Base-by-base conservation (phyloP, 768 basidiomycete species). In the Kwoniella heveanensis region DNA sequence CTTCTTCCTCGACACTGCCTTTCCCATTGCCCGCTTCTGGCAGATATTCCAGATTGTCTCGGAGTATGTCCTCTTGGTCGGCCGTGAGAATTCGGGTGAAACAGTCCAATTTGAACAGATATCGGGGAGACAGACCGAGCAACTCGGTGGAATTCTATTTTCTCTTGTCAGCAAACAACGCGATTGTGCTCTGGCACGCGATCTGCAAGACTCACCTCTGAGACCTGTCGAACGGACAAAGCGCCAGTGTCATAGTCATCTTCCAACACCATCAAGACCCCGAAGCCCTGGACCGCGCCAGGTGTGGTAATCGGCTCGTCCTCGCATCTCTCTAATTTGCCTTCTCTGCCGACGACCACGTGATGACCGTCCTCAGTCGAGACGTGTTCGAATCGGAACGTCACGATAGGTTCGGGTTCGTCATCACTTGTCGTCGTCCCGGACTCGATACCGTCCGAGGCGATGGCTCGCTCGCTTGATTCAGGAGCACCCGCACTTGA, bases 271-370 rank as follows among this genome's bases (percentile, higher is more conserved):
- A 92, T 84, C 2, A 91, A 83, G 0, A 91, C 87, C n/a, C 90
- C 90, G 71, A 88, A 92, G 0, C 86, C 87, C 81, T 92, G 91
- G 1, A 91, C 85, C 1, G 90, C 87, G 2, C 90, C 90, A 13
- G 90, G 91, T 0, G 88, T 86, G 0, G 87, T 85, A 52, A 92
- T 92, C 0, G 90, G 91, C 87, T 91, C 90, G 72, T 91, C 90
- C 76, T 91, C 90, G 69, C 90, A 91, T 59, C 81, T 82, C 49
- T 83, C 78, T 22, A 91, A 71, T 27, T 83, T 81, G 0, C 89
- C 90, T 72, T 90, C 89, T 15, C 88, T 77, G 0, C 90, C 90
- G 4, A 87, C 78, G 0, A 91, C 83, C 27, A 89, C 82, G 77
- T 90, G 87, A 68, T 89, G 83, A 0, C 90, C 89, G 68, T 89